Percentiles rank a stretch among this genome's conserved stretches.
These are phyloP conservation scores for Backusella circina DNA, from an alignment of 192 early-diverging fungal genomes.

Conservation along the genomic window DNA sequence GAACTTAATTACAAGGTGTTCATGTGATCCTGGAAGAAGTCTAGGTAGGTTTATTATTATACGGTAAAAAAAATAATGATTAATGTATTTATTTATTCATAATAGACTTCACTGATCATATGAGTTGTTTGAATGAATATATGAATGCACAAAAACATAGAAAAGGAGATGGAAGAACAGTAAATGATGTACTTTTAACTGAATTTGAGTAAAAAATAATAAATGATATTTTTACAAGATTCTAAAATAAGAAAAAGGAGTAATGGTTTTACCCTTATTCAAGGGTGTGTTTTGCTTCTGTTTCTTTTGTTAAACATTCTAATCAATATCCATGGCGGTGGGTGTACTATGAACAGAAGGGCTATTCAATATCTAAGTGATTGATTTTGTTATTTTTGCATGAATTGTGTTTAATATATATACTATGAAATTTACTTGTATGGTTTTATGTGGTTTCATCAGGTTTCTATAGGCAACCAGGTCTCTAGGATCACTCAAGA, in stretches of 20 bases:
- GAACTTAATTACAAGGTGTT: background rate
- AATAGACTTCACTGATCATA: constrained; percentile 10
- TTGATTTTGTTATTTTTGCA: background rate
- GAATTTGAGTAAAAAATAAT: background rate
- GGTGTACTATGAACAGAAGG: background rate
- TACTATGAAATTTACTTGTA: background rate
- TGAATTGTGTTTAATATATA: background rate
- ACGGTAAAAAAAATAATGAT: too few species aligned
- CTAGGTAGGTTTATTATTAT: background rate
- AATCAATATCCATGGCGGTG: background rate
- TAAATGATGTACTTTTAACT: constrained; percentile 10
- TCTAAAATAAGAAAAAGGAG: too few species aligned
- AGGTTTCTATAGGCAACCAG: background rate
- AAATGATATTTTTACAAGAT: too few species aligned
- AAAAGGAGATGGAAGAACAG: background rate
- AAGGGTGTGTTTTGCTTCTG: background rate
- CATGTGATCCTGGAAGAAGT: constrained; percentile 2
- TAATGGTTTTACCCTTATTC: too few species aligned
- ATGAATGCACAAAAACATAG: background rate
- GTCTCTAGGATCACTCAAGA: background rate
- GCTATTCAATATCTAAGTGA: background rate
- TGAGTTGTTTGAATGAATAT: constrained; percentile 14
- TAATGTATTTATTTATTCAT: too few species aligned
- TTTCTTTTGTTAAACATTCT: background rate
- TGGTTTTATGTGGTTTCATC: background rate